Percentiles rank a stretch among this genome's conserved stretches.
These are phyloP conservation scores for Aspergillus phoenicis DNA, from an alignment of 2,329 filamentous ascomycete genomes.

Conservation along the genomic window DNA sequence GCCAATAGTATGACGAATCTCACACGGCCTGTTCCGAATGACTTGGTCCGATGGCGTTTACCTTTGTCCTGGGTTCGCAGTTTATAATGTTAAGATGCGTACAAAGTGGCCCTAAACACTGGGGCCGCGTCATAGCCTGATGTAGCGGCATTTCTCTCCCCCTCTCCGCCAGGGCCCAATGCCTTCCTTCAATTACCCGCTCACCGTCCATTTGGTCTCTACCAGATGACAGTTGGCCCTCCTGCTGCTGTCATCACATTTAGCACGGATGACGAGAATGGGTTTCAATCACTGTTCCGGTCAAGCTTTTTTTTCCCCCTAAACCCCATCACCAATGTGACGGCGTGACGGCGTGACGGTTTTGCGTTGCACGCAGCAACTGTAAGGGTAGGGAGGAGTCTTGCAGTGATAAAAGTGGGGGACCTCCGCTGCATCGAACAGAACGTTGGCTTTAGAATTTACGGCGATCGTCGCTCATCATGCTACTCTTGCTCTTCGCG, in stretches of 20 bases:
- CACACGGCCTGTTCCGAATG: conserved; percentile 1
- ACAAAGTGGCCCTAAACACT: conserved; percentile 1
- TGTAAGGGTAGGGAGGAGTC: neutral
- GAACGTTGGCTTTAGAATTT: neutral
- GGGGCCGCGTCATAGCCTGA: conserved; percentile 10
- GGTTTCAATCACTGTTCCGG: neutral
- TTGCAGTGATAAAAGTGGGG: neutral
- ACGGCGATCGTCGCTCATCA: neutral
- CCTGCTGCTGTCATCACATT: neutral
- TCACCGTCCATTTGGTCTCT: neutral
- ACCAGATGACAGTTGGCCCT: conserved; percentile 2
- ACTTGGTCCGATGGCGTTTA: neutral
- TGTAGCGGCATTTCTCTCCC: neutral
- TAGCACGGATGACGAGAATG: neutral
- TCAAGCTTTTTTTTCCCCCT: neutral
- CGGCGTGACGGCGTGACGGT: neutral
- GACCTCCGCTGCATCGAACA: neutral
- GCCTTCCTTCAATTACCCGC: neutral
- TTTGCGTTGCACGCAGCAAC: neutral
- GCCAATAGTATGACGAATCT: conserved; percentile 4
- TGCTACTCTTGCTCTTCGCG: neutral
- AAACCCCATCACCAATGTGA: neutral
- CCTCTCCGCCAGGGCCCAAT: neutral
- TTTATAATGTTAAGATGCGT: neutral
- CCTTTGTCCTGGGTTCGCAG: conserved; percentile 2